Evolutionary conservation across 2,329 filamentous ascomycete species (phyloP).

Genomic region (Aspergillus sp.): DNA sequence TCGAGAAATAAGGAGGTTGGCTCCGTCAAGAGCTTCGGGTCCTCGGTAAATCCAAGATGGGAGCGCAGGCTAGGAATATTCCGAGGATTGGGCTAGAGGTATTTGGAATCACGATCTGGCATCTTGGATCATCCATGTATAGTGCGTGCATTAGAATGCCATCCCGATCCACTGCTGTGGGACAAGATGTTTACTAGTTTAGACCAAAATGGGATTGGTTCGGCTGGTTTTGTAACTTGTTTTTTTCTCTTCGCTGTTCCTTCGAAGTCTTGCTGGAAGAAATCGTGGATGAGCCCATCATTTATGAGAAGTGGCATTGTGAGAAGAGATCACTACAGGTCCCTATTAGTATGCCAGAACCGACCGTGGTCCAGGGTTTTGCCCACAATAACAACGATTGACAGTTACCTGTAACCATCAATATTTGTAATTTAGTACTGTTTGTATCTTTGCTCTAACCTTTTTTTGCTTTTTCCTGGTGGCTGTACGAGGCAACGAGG

Average conservation of each 20-base stretch:
- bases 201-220: not conserved
- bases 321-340: too few relatives aligned
- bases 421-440: not conserved
- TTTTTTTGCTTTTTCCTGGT: not conserved
- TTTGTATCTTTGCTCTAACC: not conserved
- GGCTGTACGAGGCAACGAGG: not conserved
- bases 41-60: too few relatives aligned
- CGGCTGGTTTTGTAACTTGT: not conserved
- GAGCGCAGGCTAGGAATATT: not conserved
- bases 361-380: not conserved
- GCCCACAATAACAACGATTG: not conserved
- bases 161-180: not conserved
- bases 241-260: not conserved
- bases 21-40: too few relatives aligned
- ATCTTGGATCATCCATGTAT: not conserved
- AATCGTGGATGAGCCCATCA: not conserved
- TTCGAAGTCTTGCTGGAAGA: not conserved
- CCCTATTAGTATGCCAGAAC: not conserved
- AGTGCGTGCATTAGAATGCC: not conserved
- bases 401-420: not conserved
- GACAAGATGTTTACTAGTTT: not conserved
- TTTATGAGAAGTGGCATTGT: not conserved
- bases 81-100: not conserved
- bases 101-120: constrained; percentile 1
- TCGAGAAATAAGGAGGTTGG: not conserved